Conservation (phyloP, 1,139 yeast species). For the Candida freyschussii region DNA sequence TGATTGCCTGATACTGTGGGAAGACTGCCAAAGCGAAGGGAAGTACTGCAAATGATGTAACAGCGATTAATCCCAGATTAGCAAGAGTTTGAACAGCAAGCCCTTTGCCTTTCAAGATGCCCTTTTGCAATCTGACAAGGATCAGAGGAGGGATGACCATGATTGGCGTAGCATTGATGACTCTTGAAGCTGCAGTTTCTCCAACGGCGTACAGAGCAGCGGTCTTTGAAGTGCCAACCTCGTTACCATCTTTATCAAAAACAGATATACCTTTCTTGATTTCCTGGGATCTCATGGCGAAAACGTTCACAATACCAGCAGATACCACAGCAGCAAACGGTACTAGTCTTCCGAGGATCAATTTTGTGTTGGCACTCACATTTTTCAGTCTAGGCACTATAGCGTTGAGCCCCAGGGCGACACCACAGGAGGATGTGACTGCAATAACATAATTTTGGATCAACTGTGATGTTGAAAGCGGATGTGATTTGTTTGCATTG, state of each 20-base stretch:
- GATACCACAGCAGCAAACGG: slow-evolving; percentile 98
- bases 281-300: slow-evolving; percentile 93
- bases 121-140: slow-evolving; percentile 69
- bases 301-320: slow-evolving; percentile 92
- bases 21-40: slow-evolving; percentile 95
- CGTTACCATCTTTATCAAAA: slow-evolving; percentile 59
- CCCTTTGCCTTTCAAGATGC: slow-evolving; percentile 62
- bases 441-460: slow-evolving; percentile 79
- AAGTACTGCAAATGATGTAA: slow-evolving; percentile 78
- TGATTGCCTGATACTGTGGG: slow-evolving; percentile 76
- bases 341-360: slow-evolving; percentile 76
- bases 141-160: slow-evolving; percentile 94
- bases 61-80: slow-evolving; percentile 79
- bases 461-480: slow-evolving; percentile 73
- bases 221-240: slow-evolving; percentile 71
- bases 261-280: slow-evolving; percentile 80
- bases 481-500: slow-evolving; percentile 92
- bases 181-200: slow-evolving; percentile 93
- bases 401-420: slow-evolving; percentile 87
- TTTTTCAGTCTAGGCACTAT: slow-evolving; percentile 76
- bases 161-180: slow-evolving; percentile 92
- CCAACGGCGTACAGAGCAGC: slow-evolving; percentile 95
- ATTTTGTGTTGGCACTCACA: slow-evolving; percentile 60
- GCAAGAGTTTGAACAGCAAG: slow-evolving; percentile 59
- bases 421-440: slow-evolving; percentile 91